These are phyloP conservation scores for Olyra latifolia DNA, from an alignment of 176 grass and related monocot genomes.

Conservation along the genomic window DNA sequence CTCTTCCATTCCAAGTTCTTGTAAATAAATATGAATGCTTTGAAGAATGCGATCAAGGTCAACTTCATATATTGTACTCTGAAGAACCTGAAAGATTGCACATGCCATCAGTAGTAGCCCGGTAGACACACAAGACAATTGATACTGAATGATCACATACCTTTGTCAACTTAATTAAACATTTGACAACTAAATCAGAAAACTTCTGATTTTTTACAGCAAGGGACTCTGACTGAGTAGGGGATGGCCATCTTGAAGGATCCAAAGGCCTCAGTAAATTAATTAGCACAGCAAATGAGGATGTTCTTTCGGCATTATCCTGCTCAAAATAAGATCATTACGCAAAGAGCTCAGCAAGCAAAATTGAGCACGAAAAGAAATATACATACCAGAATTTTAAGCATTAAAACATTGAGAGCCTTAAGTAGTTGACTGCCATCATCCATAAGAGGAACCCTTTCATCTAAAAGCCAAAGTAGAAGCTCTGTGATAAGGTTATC, in stretches of 20 bases:
- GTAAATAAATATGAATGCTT: slow-evolving; percentile 95
- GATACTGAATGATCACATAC: slow-evolving; percentile 37
- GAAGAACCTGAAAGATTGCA: slow-evolving; percentile 72
- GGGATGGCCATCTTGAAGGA: slow-evolving; percentile 84
- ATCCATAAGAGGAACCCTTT: slow-evolving; percentile 97
- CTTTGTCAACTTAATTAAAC: slow-evolving; percentile 98
- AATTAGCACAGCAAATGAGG: slow-evolving; percentile 93
- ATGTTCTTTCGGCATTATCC: slow-evolving; percentile 97
- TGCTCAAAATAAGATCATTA: slow-evolving; percentile 45
- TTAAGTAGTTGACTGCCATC: slow-evolving; percentile 98
- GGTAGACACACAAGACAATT: not conserved
- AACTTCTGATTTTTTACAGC: slow-evolving; percentile 93
- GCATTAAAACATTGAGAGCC: slow-evolving; percentile 98
- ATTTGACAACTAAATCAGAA: slow-evolving; percentile 98
- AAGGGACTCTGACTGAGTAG: slow-evolving; percentile 59
- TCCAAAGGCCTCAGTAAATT: slow-evolving; percentile 88
- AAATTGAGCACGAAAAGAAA: slow-evolving; percentile 11
- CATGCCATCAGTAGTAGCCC: slow-evolving; percentile 5
- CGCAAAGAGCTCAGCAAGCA: slow-evolving; percentile 32
- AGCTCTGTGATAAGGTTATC: slow-evolving; percentile 97
- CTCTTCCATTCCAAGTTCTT: slow-evolving; percentile 99
- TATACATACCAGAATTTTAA: slow-evolving; percentile 88
- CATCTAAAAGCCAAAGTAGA: slow-evolving; percentile 98
- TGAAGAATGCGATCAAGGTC: slow-evolving; percentile 98
- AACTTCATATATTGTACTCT: slow-evolving; percentile 93